Evolutionary conservation across 495 filamentous ascomycete species (phyloP), one percentile per base, ranked within the genome.

Genomic region (Penicillium arizonense): DNA sequence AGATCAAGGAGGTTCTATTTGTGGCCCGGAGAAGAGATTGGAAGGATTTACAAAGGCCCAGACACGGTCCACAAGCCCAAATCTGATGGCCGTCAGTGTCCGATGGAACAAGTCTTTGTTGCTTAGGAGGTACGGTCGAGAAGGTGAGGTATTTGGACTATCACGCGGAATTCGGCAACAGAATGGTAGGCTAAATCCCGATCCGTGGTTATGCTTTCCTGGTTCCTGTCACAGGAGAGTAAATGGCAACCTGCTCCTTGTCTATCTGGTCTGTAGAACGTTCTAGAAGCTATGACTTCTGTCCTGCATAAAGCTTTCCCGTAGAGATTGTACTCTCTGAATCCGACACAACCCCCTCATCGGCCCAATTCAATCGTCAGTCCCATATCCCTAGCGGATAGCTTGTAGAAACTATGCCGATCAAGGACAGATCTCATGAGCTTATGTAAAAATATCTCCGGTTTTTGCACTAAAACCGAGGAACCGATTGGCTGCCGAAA

Each of bases 1-100:
- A 45, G n/a, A 45, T 20, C 43, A 45, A 1, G 26, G 28, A 45
- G 43, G 14, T 18, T 45, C 43, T 45, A 45, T 34, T 34, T 45
- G 5, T 45, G 43, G 43, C 43, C 28, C 8, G 24, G 12, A 45
- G 21, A 24, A 42, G 43, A 34, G 21, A 45, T 34, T 20, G 14
- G 28, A 45, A 34, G 28, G 43, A 44, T 32, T 24, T 44, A 24
- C 26, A 44, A 44, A 14, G 18, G 9, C 34, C 43, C 14, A 34
- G 26, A 34, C 28, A 33, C n/a, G 28, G 21, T 45, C 26, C n/a
- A 45, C 8, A 45, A 34, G 20, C 28, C 28, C n/a, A 45, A 30
- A 20, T 8, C 14, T 34, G 26, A 34, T 16, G 14, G 43, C 28
- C 28, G 43, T 45, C 26, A 34, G 43, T 6, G 43, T 20, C 14